phyloP scores from a whole-genome alignment of 805 yeast genomes.

The Suhomyces xylopsoci region DNA sequence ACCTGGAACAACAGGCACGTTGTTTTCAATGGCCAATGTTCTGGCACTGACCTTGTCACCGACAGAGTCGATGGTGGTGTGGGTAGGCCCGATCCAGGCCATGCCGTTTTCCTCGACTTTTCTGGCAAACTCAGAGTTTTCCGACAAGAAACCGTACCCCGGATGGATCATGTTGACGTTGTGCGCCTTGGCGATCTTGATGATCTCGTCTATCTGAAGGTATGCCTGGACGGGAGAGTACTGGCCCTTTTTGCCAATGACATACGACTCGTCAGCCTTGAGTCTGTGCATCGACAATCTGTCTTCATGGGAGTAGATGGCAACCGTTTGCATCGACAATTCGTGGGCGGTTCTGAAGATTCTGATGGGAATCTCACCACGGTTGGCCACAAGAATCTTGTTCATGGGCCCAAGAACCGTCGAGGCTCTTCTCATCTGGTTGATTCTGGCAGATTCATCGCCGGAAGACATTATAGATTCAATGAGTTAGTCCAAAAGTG shows the following conservation, averaged over 20 bases:
- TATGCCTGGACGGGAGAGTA: slow-evolving; percentile 95
- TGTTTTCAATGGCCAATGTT: slow-evolving; percentile 71
- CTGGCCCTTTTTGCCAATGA: slow-evolving; percentile 84
- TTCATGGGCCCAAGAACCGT: slow-evolving; percentile 45
- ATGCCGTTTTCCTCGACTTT: slow-evolving; percentile 89
- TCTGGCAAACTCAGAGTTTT: slow-evolving; percentile 89
- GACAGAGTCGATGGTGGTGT: slow-evolving; percentile 83
- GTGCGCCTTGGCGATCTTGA: slow-evolving; percentile 62
- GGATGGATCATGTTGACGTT: slow-evolving; percentile 40
- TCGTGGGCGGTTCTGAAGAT: slow-evolving; percentile 98
- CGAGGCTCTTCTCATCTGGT: slow-evolving; percentile 41
- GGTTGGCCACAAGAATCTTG: slow-evolving; percentile 75
- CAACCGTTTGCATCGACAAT: slow-evolving; percentile 94
- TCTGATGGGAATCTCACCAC: slow-evolving; percentile 84
- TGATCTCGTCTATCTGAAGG: slow-evolving; percentile 91
- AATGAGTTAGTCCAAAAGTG: too few species aligned
- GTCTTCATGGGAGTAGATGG: slow-evolving; percentile 95
- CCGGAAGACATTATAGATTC: neutral
- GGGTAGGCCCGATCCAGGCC: slow-evolving; percentile 94
- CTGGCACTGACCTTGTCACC: slow-evolving; percentile 98
- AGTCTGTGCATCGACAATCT: slow-evolving; percentile 90
- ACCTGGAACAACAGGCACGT: slow-evolving; percentile 96
- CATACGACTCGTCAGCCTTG: slow-evolving; percentile 92
- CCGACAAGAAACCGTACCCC: slow-evolving; percentile 67
- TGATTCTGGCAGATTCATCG: slow-evolving; percentile 20